Conservation (phyloP, 257 asterid genomes). For the Solanum chilense region DNA sequence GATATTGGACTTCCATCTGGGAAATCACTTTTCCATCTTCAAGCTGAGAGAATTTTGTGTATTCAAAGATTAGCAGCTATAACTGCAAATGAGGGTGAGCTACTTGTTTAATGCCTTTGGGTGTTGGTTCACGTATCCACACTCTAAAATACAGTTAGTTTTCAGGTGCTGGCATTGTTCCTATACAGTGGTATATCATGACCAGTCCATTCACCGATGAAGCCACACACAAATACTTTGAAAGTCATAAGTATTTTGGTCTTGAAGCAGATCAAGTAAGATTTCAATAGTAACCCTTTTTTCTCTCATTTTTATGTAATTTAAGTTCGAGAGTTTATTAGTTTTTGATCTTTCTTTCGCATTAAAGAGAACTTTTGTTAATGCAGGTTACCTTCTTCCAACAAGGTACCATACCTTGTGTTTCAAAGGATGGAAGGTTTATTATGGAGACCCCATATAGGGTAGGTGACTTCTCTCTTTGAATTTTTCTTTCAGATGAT, state of each 20-base stretch:
- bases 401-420: slow-evolving; percentile 96
- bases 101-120: not conserved
- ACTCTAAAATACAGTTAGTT: not conserved
- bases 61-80: slow-evolving; percentile 80
- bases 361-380: slow-evolving; percentile 12
- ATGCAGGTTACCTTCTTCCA: slow-evolving; percentile 88
- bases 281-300: not conserved
- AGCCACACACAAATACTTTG: slow-evolving; percentile 75
- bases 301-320: not conserved
- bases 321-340: not conserved
- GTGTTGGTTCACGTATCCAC: not conserved
- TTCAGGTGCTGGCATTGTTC: slow-evolving; percentile 48
- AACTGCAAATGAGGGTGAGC: slow-evolving; percentile 66
- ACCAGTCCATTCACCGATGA: slow-evolving; percentile 97
- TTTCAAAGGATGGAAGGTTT: slow-evolving; percentile 80
- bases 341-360: slow-evolving; percentile 2
- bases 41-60: slow-evolving; percentile 90
- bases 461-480: slow-evolving; percentile 34
- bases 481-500: not conserved
- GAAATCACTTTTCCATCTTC: slow-evolving; percentile 93
- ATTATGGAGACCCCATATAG: slow-evolving; percentile 88
- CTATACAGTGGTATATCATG: slow-evolving; percentile 93
- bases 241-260: slow-evolving; percentile 85
- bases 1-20: slow-evolving; percentile 98
- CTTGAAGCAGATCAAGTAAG: slow-evolving; percentile 89